Conservation (phyloP, 2,329 filamentous ascomycete species). For the Trichoderma citrinoviride region DNA sequence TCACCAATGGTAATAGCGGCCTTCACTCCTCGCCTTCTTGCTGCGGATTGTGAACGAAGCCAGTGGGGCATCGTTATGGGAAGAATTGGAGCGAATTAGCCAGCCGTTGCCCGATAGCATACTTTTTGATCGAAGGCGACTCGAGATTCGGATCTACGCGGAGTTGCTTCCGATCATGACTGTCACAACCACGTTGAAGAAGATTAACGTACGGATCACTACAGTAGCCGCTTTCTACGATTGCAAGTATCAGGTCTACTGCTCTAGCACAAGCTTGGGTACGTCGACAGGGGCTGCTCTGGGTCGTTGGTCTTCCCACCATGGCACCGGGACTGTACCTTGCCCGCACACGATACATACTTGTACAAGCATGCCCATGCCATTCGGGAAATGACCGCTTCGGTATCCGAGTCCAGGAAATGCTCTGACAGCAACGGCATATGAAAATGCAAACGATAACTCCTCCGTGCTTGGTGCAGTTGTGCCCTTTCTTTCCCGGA, state of each 20-base stretch:
- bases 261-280: background rate
- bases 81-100: background rate
- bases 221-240: background rate
- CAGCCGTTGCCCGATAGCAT: background rate
- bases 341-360: background rate
- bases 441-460: background rate
- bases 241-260: too few species aligned
- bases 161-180: background rate
- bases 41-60: background rate
- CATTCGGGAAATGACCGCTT: constrained; percentile 3
- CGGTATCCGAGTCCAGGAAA: background rate
- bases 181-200: background rate
- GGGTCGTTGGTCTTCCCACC: background rate
- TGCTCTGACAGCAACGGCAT: background rate
- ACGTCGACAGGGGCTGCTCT: background rate
- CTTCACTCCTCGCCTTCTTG: background rate
- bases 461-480: too few species aligned
- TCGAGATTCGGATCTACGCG: background rate
- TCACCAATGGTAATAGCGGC: background rate
- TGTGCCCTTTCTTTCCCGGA: background rate
- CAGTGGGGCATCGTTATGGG: background rate
- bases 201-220: too few species aligned
- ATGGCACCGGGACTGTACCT: background rate
- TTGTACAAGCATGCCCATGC: background rate
- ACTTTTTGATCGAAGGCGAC: background rate